These are phyloP conservation scores for Pichia cephalocereana DNA, from an alignment of 805 yeast species.

Conservation along the genomic window DNA sequence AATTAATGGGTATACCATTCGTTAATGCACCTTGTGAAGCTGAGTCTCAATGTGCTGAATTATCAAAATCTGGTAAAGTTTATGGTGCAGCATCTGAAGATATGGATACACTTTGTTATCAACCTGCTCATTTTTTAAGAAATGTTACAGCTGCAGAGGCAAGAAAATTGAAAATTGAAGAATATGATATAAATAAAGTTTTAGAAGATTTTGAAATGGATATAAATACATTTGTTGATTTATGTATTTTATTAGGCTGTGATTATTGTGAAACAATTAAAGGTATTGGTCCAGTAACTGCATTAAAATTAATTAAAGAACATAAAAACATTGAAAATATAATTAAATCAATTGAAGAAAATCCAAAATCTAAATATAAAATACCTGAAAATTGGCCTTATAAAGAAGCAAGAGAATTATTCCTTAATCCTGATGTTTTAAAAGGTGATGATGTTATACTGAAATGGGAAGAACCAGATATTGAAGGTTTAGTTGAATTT, in stretches of 20 bases:
- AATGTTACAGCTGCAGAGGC: slow-evolving; percentile 94
- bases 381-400: slow-evolving; percentile 95
- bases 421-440: slow-evolving; percentile 72
- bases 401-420: slow-evolving; percentile 76
- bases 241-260: slow-evolving; percentile 91
- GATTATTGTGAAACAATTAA: slow-evolving; percentile 94
- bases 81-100: slow-evolving; percentile 98
- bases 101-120: slow-evolving; percentile 96
- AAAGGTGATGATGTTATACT: slow-evolving; percentile 52
- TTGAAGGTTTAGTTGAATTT: slow-evolving; percentile 71
- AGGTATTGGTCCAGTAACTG: slow-evolving; percentile 96
- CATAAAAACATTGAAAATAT: slow-evolving; percentile 75
- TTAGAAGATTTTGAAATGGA: slow-evolving; percentile 72
- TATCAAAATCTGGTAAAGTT: slow-evolving; percentile 84
- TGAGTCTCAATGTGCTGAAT: slow-evolving; percentile 94
- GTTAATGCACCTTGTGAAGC: slow-evolving; percentile 97
- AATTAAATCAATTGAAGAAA: slow-evolving; percentile 50
- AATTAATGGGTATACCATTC: slow-evolving; percentile 90
- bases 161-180: slow-evolving; percentile 85
- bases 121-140: slow-evolving; percentile 73
- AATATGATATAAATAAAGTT: slow-evolving; percentile 58
- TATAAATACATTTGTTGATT: slow-evolving; percentile 68
- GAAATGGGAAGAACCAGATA: slow-evolving; percentile 86
- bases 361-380: slow-evolving; percentile 57
- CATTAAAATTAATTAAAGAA: slow-evolving; percentile 78